Base-by-base conservation (phyloP, 1,284 basidiomycete species). In the Trametes sp. region DNA sequence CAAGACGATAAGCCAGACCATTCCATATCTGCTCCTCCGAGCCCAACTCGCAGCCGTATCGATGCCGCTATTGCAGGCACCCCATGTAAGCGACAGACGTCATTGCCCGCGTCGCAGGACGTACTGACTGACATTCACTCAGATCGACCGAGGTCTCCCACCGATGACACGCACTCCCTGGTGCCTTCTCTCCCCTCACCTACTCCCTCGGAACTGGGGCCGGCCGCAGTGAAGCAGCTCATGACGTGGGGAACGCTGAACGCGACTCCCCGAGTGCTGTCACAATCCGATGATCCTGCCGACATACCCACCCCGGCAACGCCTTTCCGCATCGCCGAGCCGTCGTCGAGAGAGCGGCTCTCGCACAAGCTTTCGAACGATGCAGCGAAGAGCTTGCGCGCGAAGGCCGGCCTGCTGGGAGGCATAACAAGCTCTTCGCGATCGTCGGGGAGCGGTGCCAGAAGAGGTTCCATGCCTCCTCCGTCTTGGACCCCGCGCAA, bases 201-300 rank as follows among this genome's bases (percentile, higher is more conserved):
- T 1, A 92, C 91, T 7, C 90, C 94, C 0, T 85, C 90, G 5
- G 84, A 94, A 66, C 83, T 97, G 33, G 91, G 90, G 0, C 84
- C 91, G 0, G 78, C 78, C 9, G 89, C 90, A 1, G 82, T 95
- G 57, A 94, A 94, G 65, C 89, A 96, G 68, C 85, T 98, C 23
- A 94, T 97, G 90, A 98, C 95, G 10, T 95, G 93, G 93, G 95
- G 95, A 7, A 94, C 93, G 23, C 82, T 97, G 14, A 87, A 89
- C 63, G 89, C 92, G 14, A 97, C 95, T 13, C 95, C 94, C 9
- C 87, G 94, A 50, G 84, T 95, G 11, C 83, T 96, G 36, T 90
- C 90, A 28, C 83, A 85, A 59, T 78, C 84, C 0, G 89, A 89
- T 57, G 85, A 88, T 56, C 77, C 81, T 16, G 75, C 77, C 9